Conservation (phyloP, 768 basidiomycete species). For the Rubroboletus pulcherrimus region DNA sequence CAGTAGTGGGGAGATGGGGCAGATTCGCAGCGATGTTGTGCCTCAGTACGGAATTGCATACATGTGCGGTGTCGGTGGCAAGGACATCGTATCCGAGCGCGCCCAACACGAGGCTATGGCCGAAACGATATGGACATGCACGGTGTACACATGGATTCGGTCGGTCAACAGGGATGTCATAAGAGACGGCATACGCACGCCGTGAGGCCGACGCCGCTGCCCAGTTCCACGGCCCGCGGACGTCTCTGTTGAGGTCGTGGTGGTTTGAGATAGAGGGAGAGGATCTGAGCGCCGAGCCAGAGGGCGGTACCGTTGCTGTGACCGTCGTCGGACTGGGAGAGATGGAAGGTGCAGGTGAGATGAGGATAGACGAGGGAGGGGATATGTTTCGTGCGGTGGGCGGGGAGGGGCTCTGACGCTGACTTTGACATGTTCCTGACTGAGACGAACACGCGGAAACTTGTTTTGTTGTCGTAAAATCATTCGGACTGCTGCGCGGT, state of each 20-base stretch:
- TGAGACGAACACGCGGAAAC: neutral
- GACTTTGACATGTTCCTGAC: neutral
- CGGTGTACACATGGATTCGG: neutral
- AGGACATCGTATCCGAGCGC: slow-evolving; percentile 73
- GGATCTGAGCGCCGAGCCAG: slow-evolving; percentile 80
- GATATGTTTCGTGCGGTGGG: slow-evolving; percentile 64
- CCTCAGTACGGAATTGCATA: slow-evolving; percentile 59
- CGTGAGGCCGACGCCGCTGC: slow-evolving; percentile 78
- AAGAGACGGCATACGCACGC: slow-evolving; percentile 46
- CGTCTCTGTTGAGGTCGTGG: slow-evolving; percentile 9
- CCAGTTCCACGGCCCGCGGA: slow-evolving; percentile 65
- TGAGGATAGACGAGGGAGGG: slow-evolving; percentile 40
- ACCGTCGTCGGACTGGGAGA: slow-evolving; percentile 60
- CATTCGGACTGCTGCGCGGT: neutral
- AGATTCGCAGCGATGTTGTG: slow-evolving; percentile 57
- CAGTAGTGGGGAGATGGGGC: slow-evolving; percentile 24
- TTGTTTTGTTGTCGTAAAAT: neutral
- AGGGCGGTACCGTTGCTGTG: slow-evolving; percentile 75
- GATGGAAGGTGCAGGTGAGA: slow-evolving; percentile 41
- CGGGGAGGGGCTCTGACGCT: slow-evolving; percentile 35
- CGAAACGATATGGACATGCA: neutral
- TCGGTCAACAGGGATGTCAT: neutral
- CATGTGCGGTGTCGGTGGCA: slow-evolving; percentile 67
- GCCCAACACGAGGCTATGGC: slow-evolving; percentile 54
- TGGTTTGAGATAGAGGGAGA: slow-evolving; percentile 51